Base-by-base conservation (phyloP, 2,329 filamentous ascomycete genomes). In the Fusarium verrucosum region DNA sequence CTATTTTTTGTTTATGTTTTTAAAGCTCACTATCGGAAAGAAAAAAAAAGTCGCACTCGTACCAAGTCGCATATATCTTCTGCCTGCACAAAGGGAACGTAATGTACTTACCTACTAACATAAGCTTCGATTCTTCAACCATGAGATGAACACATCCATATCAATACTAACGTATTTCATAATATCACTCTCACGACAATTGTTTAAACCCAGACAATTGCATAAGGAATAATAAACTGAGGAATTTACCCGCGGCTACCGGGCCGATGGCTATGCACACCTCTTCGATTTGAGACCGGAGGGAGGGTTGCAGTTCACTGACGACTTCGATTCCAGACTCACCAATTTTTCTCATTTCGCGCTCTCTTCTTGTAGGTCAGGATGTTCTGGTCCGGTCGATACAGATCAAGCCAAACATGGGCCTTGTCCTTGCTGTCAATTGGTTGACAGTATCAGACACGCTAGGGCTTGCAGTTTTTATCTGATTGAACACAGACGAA, bases 341-440 rank as follows among this genome's bases (percentile, higher is more conserved):
- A 17, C 35, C 38, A 47, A 8, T 30, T 33, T 22, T 16, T 22
- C 28, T 32, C n/a, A 40, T 55, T 47, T 65, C 17, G 50, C n/a
- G 10, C 35, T 50, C 49, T 47, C 40, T 55, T 22, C 38, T 32
- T 20, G n/a, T 28, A 42, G 4, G 25, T 30, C 22, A 61, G 64
- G 64, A 67, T 46, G n/a, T 35, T 66, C 47, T 65, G 58, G 45
- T 63, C 67, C 69, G 69, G 65, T 37, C 62, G 67, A 71, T 58
- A 57, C 42, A 57, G 56, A 50, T 45, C 52, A 58, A 63, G 57
- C 19, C 23, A 52, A 69, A 58, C 63, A 71, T 70, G 68, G 68
- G 63, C 28, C 44, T 32, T 55, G 47, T 61, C 38, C 58, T 52
- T 28, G 17, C 20, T 32, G 28, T 58, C 45, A 37, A 66, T 71